These are phyloP conservation scores for Boletus tylopilopsis DNA, from an alignment of 768 basidiomycete species.

Conservation along the genomic window DNA sequence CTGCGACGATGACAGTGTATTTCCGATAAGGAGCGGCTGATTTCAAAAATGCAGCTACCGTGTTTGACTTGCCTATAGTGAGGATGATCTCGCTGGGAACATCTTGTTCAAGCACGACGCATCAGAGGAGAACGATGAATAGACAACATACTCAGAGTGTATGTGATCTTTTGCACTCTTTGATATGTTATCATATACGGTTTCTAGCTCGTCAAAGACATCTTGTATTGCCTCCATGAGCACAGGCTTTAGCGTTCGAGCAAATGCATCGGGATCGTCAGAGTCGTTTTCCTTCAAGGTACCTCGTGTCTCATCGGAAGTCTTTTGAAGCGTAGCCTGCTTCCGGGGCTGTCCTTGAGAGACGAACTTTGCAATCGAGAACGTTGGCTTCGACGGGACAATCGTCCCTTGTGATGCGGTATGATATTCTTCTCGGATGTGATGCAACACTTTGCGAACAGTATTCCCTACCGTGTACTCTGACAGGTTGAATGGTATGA, in stretches of 20 bases:
- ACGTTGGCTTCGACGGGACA: conserved; percentile 38
- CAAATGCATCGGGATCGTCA: conserved; percentile 77
- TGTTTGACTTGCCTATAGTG: conserved; percentile 90
- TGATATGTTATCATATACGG: conserved; percentile 90
- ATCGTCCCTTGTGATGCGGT: conserved; percentile 60
- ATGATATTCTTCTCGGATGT: conserved; percentile 92
- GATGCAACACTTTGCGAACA: conserved; percentile 86
- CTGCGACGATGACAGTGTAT: conserved; percentile 94
- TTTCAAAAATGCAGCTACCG: conserved; percentile 92
- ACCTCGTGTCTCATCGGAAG: conserved; percentile 45
- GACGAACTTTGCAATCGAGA: conserved; percentile 83
- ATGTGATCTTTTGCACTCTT: conserved; percentile 95
- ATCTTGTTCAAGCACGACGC: neutral
- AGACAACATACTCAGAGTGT: conserved; percentile 83
- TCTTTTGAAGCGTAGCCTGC: conserved; percentile 39
- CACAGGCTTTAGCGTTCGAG: conserved; percentile 80
- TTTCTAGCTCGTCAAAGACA: conserved; percentile 92
- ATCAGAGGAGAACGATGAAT: neutral
- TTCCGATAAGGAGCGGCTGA: conserved; percentile 86
- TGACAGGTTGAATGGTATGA: conserved; percentile 30
- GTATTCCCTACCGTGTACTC: conserved; percentile 96
- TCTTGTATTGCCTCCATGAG: conserved; percentile 97
- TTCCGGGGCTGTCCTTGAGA: conserved; percentile 66
- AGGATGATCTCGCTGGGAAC: conserved; percentile 82
- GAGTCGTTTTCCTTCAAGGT: conserved; percentile 66